Conservation (phyloP, 148 eudicot species). For the Pouteria glomerata region DNA sequence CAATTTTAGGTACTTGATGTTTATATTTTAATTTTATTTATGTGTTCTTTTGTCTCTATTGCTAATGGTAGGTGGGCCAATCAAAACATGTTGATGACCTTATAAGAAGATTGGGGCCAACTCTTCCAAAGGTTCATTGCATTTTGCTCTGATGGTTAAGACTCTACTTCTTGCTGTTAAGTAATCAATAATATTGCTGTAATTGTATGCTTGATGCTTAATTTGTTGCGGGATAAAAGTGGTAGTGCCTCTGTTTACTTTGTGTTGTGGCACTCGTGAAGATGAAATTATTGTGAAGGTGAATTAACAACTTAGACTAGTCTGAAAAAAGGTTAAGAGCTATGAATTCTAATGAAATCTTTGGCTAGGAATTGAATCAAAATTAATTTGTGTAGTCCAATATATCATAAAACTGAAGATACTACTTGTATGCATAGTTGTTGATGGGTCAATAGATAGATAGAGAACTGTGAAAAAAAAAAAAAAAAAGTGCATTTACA, state of each 20-base stretch:
- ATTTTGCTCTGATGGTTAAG: slow-evolving; percentile 44
- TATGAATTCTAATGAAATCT: background rate
- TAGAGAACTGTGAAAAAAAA: background rate
- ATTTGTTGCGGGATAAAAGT: background rate
- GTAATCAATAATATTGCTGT: background rate
- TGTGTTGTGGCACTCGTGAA: background rate
- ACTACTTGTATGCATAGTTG: background rate
- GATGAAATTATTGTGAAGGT: background rate
- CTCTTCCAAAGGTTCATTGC: slow-evolving; percentile 62
- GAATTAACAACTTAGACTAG: background rate
- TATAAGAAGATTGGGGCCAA: slow-evolving; percentile 40
- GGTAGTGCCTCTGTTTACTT: background rate
- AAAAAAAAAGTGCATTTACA: too few species aligned
- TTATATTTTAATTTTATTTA: background rate
- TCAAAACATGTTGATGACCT: slow-evolving; percentile 45
- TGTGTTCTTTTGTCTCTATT: too few species aligned
- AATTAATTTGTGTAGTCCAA: background rate
- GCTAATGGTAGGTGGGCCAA: slow-evolving; percentile 46
- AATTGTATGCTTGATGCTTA: background rate
- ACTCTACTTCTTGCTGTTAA: slow-evolving; percentile 31
- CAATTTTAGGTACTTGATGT: background rate
- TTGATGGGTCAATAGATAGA: background rate
- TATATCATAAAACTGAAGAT: background rate
- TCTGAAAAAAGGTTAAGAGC: background rate
- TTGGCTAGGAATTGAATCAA: background rate